Conservation (phyloP, 129 eudicot genomes). For the Smallanthus sonchifolius region DNA sequence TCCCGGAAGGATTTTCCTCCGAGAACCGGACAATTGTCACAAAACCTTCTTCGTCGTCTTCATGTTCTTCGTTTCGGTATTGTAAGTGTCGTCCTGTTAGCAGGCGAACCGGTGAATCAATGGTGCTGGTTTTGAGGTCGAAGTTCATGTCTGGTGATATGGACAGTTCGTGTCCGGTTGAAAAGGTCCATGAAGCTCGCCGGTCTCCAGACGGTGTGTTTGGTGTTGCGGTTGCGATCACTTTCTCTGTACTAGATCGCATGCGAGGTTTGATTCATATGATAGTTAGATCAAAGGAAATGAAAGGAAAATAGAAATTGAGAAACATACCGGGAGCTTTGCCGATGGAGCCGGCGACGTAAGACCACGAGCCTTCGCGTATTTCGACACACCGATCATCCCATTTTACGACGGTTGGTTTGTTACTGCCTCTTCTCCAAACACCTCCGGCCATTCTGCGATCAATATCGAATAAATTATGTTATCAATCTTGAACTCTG, state of each 20-base stretch:
- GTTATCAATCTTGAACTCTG: not conserved
- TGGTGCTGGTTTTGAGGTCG: conserved; percentile 28
- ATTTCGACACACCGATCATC: conserved; percentile 74
- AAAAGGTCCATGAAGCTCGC: conserved; percentile 72
- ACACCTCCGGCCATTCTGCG: conserved; percentile 70
- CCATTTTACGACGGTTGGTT: conserved; percentile 66
- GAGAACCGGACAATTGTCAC: conserved; percentile 71
- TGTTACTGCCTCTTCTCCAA: conserved; percentile 92
- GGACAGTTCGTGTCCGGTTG: conserved; percentile 61
- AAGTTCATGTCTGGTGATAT: conserved; percentile 44
- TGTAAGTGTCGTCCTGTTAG: conserved; percentile 73
- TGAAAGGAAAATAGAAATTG: not conserved
- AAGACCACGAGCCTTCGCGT: conserved; percentile 90
- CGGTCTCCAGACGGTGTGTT: conserved; percentile 56
- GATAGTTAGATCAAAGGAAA: not conserved
- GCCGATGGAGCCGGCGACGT: conserved; percentile 75
- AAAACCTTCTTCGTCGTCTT: conserved; percentile 54
- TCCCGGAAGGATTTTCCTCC: conserved; percentile 70
- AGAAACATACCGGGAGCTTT: conserved; percentile 70
- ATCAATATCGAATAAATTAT: not conserved
- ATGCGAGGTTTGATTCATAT: conserved; percentile 15
- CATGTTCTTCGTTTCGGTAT: conserved; percentile 32
- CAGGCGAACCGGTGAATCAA: conserved; percentile 48
- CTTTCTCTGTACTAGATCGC: conserved; percentile 74
- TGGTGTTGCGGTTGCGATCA: conserved; percentile 86